Evolutionary conservation across 768 basidiomycete genomes (phyloP).

Genomic region (Trametes villosa): DNA sequence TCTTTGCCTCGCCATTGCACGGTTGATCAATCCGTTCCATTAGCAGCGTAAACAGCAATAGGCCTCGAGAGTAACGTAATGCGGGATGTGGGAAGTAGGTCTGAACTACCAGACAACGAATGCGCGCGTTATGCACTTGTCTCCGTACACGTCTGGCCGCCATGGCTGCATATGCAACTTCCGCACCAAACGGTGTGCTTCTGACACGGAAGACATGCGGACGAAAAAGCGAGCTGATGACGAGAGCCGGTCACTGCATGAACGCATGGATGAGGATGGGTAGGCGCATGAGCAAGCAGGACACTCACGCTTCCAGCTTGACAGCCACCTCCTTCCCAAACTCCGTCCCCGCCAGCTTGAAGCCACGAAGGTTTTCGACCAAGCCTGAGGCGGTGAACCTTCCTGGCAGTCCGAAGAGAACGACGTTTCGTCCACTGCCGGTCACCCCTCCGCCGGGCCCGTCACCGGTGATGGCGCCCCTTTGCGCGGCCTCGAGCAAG

Average conservation of each 20-base stretch:
- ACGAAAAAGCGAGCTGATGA: slow-evolving; percentile 55
- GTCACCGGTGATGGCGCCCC: slow-evolving; percentile 42
- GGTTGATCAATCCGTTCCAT: background rate
- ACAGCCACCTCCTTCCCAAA: slow-evolving; percentile 49
- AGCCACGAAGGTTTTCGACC: slow-evolving; percentile 46
- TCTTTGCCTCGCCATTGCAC: background rate
- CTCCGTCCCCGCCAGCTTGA: slow-evolving; percentile 44
- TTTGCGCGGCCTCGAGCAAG: slow-evolving; percentile 41
- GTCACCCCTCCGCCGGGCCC: slow-evolving; percentile 58
- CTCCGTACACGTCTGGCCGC: slow-evolving; percentile 39
- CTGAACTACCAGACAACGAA: slow-evolving; percentile 51
- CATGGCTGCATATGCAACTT: slow-evolving; percentile 61
- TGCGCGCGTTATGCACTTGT: slow-evolving; percentile 50
- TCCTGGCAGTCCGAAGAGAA: slow-evolving; percentile 65
- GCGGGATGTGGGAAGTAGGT: background rate
- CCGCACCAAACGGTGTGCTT: slow-evolving; percentile 73
- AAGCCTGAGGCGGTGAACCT: slow-evolving; percentile 43
- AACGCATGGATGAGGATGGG: background rate
- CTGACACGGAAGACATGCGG: slow-evolving; percentile 57
- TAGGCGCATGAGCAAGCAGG: background rate
- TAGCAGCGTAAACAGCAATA: background rate
- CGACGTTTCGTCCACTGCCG: slow-evolving; percentile 56
- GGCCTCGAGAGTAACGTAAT: background rate
- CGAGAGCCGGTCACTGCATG: background rate
- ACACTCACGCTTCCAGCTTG: slow-evolving; percentile 54